phyloP scores from a whole-genome alignment of 768 basidiomycete genomes.

The Tephrocybe sp. region DNA sequence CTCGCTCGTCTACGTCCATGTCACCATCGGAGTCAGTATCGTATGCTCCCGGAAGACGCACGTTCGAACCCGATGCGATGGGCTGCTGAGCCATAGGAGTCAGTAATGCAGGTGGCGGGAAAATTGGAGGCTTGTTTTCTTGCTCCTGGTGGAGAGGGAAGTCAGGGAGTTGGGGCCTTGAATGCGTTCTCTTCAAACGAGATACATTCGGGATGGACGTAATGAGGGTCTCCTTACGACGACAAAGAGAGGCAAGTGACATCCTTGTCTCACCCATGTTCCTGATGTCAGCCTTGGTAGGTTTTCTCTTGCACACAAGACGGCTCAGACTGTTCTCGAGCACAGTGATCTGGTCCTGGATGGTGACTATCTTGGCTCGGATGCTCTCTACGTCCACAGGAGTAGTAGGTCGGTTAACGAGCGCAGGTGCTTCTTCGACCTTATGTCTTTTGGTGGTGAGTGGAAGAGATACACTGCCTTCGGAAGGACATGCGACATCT shows the following conservation, averaged over 20 bases:
- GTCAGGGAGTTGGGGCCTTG: neutral
- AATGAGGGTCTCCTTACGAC: constrained; percentile 15
- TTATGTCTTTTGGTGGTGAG: constrained; percentile 27
- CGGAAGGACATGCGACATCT: constrained; percentile 23
- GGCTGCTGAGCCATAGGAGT: neutral
- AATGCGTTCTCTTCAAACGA: constrained; percentile 10
- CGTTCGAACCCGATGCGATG: constrained; percentile 21
- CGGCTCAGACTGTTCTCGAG: constrained; percentile 13
- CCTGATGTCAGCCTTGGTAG: constrained; percentile 15
- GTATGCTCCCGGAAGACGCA: neutral
- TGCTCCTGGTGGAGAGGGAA: neutral
- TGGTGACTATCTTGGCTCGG: constrained; percentile 7
- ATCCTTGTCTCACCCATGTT: neutral
- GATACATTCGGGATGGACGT: constrained; percentile 12
- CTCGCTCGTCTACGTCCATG: constrained; percentile 11
- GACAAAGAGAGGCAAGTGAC: constrained; percentile 11
- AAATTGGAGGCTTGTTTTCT: neutral
- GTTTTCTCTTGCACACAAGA: constrained; percentile 12
- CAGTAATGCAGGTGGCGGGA: neutral
- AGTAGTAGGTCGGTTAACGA: constrained; percentile 24
- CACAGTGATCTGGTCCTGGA: constrained; percentile 13
- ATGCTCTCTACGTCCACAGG: constrained; percentile 20
- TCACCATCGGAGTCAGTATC: constrained; percentile 1
- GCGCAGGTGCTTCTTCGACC: constrained; percentile 18
- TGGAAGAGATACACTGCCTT: constrained; percentile 2